Percentiles rank a stretch among this genome's conserved stretches.
Evolutionary conservation across 768 basidiomycete genomes (phyloP).

Genomic region (Phylloporus arenicola): DNA sequence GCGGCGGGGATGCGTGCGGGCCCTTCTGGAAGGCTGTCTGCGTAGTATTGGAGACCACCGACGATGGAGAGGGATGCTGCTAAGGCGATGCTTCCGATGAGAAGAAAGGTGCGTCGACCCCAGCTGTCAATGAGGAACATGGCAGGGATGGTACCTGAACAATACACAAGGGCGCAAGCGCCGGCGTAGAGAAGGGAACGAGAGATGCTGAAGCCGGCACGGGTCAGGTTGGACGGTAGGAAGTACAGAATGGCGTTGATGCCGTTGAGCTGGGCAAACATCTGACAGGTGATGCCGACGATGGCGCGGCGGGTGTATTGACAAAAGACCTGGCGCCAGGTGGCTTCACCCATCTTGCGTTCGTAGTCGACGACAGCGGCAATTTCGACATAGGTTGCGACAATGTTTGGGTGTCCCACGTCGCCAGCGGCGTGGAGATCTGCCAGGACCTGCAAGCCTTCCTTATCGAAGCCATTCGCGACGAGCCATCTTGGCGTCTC

Average conservation of each 20-base stretch:
- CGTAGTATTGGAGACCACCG: constrained; percentile 46
- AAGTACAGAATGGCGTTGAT: constrained; percentile 57
- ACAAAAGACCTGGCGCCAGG: constrained; percentile 47
- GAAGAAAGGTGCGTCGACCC: constrained; percentile 47
- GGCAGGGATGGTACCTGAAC: constrained; percentile 46
- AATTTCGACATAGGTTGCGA: constrained; percentile 42
- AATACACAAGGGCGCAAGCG: constrained; percentile 44
- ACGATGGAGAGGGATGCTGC: constrained; percentile 44
- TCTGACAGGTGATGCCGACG: constrained; percentile 51
- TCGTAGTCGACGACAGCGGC: constrained; percentile 37
- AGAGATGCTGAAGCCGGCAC: constrained; percentile 43
- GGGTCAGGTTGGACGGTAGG: constrained; percentile 47
- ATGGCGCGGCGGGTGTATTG: constrained; percentile 45
- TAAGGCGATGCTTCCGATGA: constrained; percentile 42
- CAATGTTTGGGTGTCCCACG: constrained; percentile 36
- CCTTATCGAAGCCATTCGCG: constrained; percentile 45
- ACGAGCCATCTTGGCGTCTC: constrained; percentile 53
- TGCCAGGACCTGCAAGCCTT: constrained; percentile 49
- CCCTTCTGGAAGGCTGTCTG: constrained; percentile 36
- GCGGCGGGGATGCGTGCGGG: constrained; percentile 27
- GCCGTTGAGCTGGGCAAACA: constrained; percentile 52
- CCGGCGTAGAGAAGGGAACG: constrained; percentile 43
- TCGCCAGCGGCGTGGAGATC: constrained; percentile 53
- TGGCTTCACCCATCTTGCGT: constrained; percentile 34
- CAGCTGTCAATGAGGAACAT: constrained; percentile 50